A percentile compares a stretch with the other conserved stretches of the same genome.
Evolutionary conservation across 176 grass and related monocot species (phyloP).

Genomic region (Ensete ventricosum): DNA sequence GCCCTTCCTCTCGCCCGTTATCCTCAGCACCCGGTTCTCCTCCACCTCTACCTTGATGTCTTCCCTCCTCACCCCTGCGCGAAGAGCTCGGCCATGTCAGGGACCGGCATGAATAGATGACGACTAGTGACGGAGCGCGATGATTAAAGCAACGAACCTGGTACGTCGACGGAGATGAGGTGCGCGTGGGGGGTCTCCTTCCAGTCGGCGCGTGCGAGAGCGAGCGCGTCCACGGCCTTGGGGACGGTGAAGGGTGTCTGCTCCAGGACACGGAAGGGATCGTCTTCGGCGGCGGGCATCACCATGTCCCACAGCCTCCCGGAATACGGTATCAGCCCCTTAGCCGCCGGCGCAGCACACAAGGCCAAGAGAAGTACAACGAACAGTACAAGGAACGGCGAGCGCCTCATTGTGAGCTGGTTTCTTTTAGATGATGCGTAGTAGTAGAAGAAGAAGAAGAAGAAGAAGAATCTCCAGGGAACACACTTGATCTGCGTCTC

Average conservation of each 20-base stretch:
- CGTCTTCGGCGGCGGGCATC: constrained; percentile 10
- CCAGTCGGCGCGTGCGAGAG: constrained; percentile 31
- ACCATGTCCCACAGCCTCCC: constrained; percentile 29
- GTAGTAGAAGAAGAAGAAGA: too few species aligned
- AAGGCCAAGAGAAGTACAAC: too few species aligned
- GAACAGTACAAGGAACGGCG: too few species aligned
- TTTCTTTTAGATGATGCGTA: too few species aligned
- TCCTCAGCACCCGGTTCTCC: constrained; percentile 35
- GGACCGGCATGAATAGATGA: too few species aligned
- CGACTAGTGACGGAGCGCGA: too few species aligned
- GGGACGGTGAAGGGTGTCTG: constrained; percentile 24
- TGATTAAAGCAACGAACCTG: background rate
- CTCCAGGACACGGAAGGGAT: constrained; percentile 48
- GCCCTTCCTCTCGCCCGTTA: constrained; percentile 38
- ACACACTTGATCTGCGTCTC: too few species aligned
- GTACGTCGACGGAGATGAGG: constrained; percentile 42
- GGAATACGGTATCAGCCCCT: constrained; percentile 30
- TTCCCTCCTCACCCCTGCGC: constrained; percentile 25
- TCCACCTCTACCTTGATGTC: constrained; percentile 53
- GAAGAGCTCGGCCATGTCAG: too few species aligned
- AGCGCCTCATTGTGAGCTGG: too few species aligned
- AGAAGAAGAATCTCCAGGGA: too few species aligned
- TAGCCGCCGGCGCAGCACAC: too few species aligned
- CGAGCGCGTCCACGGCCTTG: background rate
- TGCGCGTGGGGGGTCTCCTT: constrained; percentile 50